phyloP scores from a whole-genome alignment of 495 filamentous ascomycete species.

The Sphaerosporella brunnea region DNA sequence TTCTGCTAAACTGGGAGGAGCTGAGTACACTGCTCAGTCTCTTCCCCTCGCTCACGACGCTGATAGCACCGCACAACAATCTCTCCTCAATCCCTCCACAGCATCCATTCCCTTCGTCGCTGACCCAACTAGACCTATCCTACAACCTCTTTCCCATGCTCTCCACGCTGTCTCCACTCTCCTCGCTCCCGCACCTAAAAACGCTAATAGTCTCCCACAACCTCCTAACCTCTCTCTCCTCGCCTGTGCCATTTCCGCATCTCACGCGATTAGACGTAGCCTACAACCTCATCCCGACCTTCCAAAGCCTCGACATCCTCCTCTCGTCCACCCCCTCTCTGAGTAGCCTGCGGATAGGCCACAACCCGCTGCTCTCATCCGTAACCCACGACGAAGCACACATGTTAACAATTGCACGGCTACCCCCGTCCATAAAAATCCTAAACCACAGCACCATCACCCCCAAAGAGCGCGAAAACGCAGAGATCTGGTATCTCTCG shows the following conservation, averaged over 20 bases:
- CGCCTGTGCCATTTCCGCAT: conserved; percentile 28
- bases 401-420: conserved; percentile 71
- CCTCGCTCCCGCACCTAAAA: conserved; percentile 40
- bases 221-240: conserved; percentile 28
- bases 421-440: conserved; percentile 39
- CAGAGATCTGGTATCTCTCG: conserved; percentile 80
- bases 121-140: conserved; percentile 51
- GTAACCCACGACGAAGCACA: conserved; percentile 50
- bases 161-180: conserved; percentile 38
- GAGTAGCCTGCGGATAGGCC: conserved; percentile 51
- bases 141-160: conserved; percentile 53
- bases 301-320: conserved; percentile 53
- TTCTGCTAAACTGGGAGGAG: conserved; percentile 54
- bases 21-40: conserved; percentile 18
- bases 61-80: conserved; percentile 36
- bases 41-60: conserved; percentile 43
- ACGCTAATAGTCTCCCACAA: conserved; percentile 44
- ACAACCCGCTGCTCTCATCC: conserved; percentile 55
- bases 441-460: conserved; percentile 70
- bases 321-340: conserved; percentile 49
- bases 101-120: conserved; percentile 32
- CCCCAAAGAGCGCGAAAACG: conserved; percentile 55
- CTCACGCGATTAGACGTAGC: conserved; percentile 59
- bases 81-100: conserved; percentile 31
- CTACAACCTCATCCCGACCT: conserved; percentile 54